phyloP scores from a whole-genome alignment of 2,329 filamentous ascomycete species.

The Exophiala calicioides region DNA sequence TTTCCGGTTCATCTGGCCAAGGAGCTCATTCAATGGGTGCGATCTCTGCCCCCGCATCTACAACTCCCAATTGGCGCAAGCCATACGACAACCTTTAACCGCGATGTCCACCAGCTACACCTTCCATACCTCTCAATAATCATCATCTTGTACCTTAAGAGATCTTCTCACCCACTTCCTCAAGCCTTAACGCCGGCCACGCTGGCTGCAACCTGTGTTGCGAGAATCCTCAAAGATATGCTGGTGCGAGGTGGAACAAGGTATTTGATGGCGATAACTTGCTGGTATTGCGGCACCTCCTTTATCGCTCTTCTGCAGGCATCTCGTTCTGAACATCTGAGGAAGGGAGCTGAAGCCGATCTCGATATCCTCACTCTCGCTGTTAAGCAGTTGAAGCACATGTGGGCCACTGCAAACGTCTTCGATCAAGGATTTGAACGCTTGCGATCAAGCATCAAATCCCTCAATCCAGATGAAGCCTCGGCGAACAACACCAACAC shows the following conservation, averaged over 20 bases:
- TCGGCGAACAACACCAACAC: too few species aligned
- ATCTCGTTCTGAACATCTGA: slow-evolving; percentile 36
- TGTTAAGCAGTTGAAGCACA: slow-evolving; percentile 37
- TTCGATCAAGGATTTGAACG: slow-evolving; percentile 39
- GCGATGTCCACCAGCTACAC: slow-evolving; percentile 46
- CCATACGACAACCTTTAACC: slow-evolving; percentile 39
- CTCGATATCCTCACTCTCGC: slow-evolving; percentile 38
- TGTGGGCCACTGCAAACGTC: slow-evolving; percentile 44
- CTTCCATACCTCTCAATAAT: slow-evolving; percentile 47
- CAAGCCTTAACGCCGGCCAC: slow-evolving; percentile 41
- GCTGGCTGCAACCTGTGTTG: slow-evolving; percentile 44
- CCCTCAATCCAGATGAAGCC: too few species aligned
- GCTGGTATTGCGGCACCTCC: slow-evolving; percentile 47
- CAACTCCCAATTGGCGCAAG: slow-evolving; percentile 37
- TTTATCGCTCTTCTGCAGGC: slow-evolving; percentile 47
- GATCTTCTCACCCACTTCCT: slow-evolving; percentile 38
- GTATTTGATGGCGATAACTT: slow-evolving; percentile 45
- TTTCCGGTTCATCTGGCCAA: slow-evolving; percentile 34
- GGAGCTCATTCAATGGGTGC: slow-evolving; percentile 41
- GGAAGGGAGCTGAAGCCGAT: slow-evolving; percentile 38
- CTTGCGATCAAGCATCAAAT: slow-evolving; percentile 24
- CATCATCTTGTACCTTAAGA: slow-evolving; percentile 43
- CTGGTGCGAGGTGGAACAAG: slow-evolving; percentile 37
- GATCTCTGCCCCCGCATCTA: slow-evolving; percentile 38
- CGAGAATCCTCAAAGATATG: slow-evolving; percentile 42